These are phyloP conservation scores for Fusarium sp. DNA, from an alignment of 2,329 filamentous ascomycete genomes.

Conservation along the genomic window DNA sequence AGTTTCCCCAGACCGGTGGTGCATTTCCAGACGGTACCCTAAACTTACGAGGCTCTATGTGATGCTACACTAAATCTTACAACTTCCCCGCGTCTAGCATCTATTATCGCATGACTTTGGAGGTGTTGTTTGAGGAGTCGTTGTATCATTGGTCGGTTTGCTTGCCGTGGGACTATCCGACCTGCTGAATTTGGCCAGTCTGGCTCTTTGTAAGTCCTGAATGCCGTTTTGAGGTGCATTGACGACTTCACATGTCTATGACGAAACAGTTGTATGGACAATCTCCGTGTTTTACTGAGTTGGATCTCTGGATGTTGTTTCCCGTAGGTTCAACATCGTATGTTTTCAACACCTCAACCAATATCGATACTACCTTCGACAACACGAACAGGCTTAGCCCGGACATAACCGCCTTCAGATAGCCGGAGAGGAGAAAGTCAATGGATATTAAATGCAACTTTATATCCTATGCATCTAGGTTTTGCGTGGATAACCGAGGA, in stretches of 20 bases:
- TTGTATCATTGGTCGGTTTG: neutral
- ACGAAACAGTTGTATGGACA: neutral
- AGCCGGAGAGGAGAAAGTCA: rapidly evolving
- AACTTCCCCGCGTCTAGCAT: conserved; percentile 26
- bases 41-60: conserved; percentile 12
- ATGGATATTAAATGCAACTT: neutral
- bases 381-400: neutral
- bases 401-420: neutral
- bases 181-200: neutral
- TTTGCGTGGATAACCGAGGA: neutral
- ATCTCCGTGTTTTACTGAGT: neutral
- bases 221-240: neutral
- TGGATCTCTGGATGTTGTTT: neutral
- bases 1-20: conserved; percentile 7
- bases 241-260: neutral
- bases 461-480: rapidly evolving
- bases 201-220: neutral
- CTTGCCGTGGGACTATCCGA: neutral
- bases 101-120: conserved; percentile 3
- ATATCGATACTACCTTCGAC: neutral
- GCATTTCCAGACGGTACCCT: neutral
- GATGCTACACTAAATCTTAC: conserved; percentile 21
- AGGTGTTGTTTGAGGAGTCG: neutral
- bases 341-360: neutral
- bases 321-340: neutral